phyloP scores from a whole-genome alignment of 2,329 filamentous ascomycete genomes.

The Aspergillus sp. region DNA sequence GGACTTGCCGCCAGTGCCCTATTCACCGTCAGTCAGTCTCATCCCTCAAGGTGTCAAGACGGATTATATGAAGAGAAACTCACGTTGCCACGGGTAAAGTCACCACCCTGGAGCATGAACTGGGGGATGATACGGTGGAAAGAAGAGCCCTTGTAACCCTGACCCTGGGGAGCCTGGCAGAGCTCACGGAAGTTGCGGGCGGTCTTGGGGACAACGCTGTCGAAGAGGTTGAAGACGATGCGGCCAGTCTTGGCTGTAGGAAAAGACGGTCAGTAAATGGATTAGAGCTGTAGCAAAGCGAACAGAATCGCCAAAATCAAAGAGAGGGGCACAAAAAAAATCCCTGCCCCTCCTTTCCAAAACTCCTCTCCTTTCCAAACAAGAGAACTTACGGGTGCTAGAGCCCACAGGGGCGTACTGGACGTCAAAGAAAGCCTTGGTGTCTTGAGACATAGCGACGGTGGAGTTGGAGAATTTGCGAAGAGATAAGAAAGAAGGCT shows the following conservation, averaged over 20 bases:
- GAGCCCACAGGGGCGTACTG: constrained; percentile 45
- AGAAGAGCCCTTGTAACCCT: constrained; percentile 72
- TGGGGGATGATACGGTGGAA: constrained; percentile 92
- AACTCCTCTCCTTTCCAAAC: not conserved
- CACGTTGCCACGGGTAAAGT: constrained; percentile 90
- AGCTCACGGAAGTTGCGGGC: constrained; percentile 76
- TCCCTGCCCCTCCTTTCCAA: not conserved
- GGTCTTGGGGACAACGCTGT: constrained; percentile 82
- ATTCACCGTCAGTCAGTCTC: not conserved
- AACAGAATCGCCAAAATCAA: constrained; percentile 4
- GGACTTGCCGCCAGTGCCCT: constrained; percentile 88
- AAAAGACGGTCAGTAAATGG: not conserved
- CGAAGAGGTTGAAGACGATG: constrained; percentile 84
- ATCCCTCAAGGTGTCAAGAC: not conserved
- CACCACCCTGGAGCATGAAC: constrained; percentile 95
- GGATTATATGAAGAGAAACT: constrained; percentile 33
- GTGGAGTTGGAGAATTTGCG: constrained; percentile 58
- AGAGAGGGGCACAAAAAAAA: constrained; percentile 9
- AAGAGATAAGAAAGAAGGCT: constrained; percentile 27
- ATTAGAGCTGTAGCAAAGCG: not conserved
- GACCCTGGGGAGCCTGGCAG: constrained; percentile 72
- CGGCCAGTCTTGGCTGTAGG: constrained; percentile 62
- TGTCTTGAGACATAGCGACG: constrained; percentile 61
- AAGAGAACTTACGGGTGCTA: constrained; percentile 23
- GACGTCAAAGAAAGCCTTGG: constrained; percentile 69